A percentile compares a stretch with the other conserved stretches of the same genome.
phyloP scores from a whole-genome alignment of 176 grass and related monocot species.

The Thinopyrum elongatum region DNA sequence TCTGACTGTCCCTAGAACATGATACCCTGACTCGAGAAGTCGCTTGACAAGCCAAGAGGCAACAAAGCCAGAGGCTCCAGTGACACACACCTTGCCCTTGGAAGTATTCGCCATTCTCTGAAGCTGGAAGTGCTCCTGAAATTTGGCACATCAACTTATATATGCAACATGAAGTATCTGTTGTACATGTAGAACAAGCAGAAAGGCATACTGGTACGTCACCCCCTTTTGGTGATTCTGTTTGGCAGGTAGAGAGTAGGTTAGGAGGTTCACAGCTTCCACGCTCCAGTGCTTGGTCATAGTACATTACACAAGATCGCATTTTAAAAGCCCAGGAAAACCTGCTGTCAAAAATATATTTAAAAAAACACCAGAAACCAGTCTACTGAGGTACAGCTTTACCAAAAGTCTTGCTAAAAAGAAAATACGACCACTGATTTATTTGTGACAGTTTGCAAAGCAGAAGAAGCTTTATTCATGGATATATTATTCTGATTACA shows the following conservation, averaged over 20 bases:
- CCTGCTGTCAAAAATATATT: too few relatives aligned
- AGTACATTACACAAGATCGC: conserved; percentile 6
- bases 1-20: conserved; percentile 79
- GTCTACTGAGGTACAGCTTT: neutral
- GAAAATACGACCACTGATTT: neutral
- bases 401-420: neutral
- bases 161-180: neutral
- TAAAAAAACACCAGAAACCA: neutral
- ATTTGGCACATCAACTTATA: conserved; percentile 24
- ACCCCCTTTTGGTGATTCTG: conserved; percentile 34
- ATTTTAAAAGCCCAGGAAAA: conserved; percentile 5
- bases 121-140: conserved; percentile 19
- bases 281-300: conserved; percentile 4
- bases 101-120: conserved; percentile 29
- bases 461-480: conserved; percentile 26
- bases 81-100: conserved; percentile 79
- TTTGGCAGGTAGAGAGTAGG: conserved; percentile 28
- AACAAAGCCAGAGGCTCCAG: conserved; percentile 79
- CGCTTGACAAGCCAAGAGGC: conserved; percentile 86
- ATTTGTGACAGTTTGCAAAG: neutral
- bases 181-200: neutral
- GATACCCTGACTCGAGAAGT: conserved; percentile 76
- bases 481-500: conserved; percentile 33
- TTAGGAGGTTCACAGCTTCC: conserved; percentile 32
- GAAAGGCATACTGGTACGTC: neutral